A percentile compares a stretch with the other conserved stretches of the same genome.
These are phyloP conservation scores for Fusarium acutatum DNA, from an alignment of 2,329 filamentous ascomycete species.

Conservation along the genomic window DNA sequence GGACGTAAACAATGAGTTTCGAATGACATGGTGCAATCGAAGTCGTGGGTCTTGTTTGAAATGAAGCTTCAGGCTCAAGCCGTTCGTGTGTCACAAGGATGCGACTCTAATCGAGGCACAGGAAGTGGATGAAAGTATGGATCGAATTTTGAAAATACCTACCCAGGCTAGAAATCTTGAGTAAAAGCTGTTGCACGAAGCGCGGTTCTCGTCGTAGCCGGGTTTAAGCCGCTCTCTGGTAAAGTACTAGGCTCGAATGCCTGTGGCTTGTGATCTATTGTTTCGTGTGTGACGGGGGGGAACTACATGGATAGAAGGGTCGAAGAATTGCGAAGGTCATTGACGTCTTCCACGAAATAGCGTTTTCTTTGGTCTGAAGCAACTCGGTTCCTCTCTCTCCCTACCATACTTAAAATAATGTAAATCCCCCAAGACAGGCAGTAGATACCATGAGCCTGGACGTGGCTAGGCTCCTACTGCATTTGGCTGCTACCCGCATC, in stretches of 20 bases:
- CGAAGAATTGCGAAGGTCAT: neutral
- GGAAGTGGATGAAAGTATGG: slow-evolving; percentile 38
- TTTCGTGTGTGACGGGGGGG: slow-evolving; percentile 32
- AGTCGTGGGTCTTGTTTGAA: slow-evolving; percentile 3
- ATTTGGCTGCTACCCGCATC: neutral
- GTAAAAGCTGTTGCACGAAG: slow-evolving; percentile 21
- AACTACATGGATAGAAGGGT: slow-evolving; percentile 8
- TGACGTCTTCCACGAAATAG: neutral
- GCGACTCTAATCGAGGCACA: slow-evolving; percentile 32
- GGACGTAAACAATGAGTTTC: neutral
- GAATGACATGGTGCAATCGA: neutral
- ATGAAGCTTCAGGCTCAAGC: slow-evolving; percentile 7
- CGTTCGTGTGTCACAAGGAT: slow-evolving; percentile 22
- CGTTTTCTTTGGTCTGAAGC: neutral
- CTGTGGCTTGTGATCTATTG: slow-evolving; percentile 35
- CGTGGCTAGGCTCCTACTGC: slow-evolving; percentile 5
- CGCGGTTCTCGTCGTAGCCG: slow-evolving; percentile 22
- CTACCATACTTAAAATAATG: neutral
- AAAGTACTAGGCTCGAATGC: neutral
- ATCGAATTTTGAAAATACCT: slow-evolving; percentile 34
- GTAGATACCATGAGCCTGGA: neutral
- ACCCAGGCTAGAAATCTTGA: neutral
- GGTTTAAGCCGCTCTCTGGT: slow-evolving; percentile 23
- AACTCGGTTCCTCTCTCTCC: neutral
- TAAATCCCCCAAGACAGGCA: neutral